A percentile compares a stretch with the other conserved stretches of the same genome.
phyloP scores from a whole-genome alignment of 2,329 filamentous ascomycete species.

The Epichloe coenophiala region DNA sequence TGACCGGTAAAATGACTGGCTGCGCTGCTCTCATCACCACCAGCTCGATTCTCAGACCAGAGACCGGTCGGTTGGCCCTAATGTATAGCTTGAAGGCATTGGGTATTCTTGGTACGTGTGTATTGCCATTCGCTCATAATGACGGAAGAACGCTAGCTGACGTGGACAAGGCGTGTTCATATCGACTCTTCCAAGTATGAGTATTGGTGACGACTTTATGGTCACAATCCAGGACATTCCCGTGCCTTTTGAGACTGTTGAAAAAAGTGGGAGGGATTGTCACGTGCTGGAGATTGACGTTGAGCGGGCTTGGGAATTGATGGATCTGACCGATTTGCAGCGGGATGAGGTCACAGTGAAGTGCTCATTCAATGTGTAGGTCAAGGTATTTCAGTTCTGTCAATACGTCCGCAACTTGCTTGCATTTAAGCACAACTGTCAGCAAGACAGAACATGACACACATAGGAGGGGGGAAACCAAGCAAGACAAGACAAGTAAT shows the following conservation, averaged over 20 bases:
- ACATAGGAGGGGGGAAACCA: too few species aligned
- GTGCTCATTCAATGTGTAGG: slow-evolving; percentile 35
- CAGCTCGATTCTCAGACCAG: slow-evolving; percentile 39
- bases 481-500: too few species aligned
- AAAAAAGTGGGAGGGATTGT: slow-evolving; percentile 33
- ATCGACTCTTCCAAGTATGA: slow-evolving; percentile 48
- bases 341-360: slow-evolving; percentile 67
- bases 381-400: too few species aligned
- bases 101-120: slow-evolving; percentile 51
- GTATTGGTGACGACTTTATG: slow-evolving; percentile 53
- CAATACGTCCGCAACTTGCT: too few species aligned
- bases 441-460: too few species aligned
- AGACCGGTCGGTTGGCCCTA: slow-evolving; percentile 48
- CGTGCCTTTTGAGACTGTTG: slow-evolving; percentile 54
- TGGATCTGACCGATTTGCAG: slow-evolving; percentile 58
- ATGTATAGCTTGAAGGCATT: slow-evolving; percentile 66
- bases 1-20: slow-evolving; percentile 83
- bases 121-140: not conserved
- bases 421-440: too few species aligned
- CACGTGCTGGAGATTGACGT: slow-evolving; percentile 67
- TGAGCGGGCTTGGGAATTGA: slow-evolving; percentile 61
- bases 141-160: not conserved
- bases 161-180: slow-evolving; percentile 52
- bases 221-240: slow-evolving; percentile 59
- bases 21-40: slow-evolving; percentile 59